Base-by-base conservation (phyloP, 1,139 yeast genomes). In the Yamadazyma mexicana region DNA sequence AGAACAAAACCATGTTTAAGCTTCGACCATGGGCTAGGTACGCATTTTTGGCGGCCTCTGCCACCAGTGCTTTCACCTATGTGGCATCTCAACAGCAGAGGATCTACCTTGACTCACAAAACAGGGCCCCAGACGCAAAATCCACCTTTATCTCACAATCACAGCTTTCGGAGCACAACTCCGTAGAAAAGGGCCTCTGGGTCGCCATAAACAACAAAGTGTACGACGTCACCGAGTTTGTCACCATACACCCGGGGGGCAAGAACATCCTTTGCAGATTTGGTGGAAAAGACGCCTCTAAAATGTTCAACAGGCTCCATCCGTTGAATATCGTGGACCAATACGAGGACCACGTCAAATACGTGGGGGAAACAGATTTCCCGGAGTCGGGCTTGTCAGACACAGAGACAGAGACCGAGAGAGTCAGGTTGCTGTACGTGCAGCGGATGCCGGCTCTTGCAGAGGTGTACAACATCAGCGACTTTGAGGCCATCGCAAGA, bases 401-500 rank as follows among this genome's bases (percentile, higher is more conserved):
- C 16, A 12, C 29, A 16, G 8, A 11, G 12, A 26, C 3, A 16
- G 6, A 5, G 29, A n/a, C 5, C 16, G 12, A 9, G 9, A 5
- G 16, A 15, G 16, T 6, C 15, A 20, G 22, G 22, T 20, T 12
- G 29, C 29, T n/a, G 29, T 26, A 26, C 29, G 16, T 30, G 16
- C 17, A 25, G 17, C 17, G 36, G 12, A 15, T 42, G 17, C 45
- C 45, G 12, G 34, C 29, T 2, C 15, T 42, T 8, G 22, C 35
- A 10, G 31, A 31, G 16, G 32, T 46, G 47, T 38, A 26, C 61
- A 83, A 83, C 52, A 49, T 83, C 43, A 73, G 77, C 42, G 94
- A 86, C 55, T 35, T 29, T 29, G 36, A 29, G 35, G 37, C 35
- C 47, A 76, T 88, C 32, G 95, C 96, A 2, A 73, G 83, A 37